Base-by-base conservation (phyloP, 495 filamentous ascomycete species). In the Talaromyces nanjingensis region DNA sequence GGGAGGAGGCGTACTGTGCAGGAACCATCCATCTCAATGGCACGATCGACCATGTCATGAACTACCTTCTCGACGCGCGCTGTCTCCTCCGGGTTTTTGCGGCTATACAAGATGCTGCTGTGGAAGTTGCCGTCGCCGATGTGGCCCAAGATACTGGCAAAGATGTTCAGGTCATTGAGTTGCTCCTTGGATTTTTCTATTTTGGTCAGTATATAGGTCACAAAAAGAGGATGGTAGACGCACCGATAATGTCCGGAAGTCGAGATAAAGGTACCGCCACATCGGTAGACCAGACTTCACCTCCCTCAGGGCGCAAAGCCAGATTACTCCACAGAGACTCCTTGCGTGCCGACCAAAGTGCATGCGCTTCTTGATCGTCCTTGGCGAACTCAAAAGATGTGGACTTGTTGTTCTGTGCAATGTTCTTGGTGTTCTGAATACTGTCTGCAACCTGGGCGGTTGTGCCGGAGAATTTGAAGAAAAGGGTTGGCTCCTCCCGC, bases 81-180 rank as follows among this genome's bases (percentile, higher is more conserved):
- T 34, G 80, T 77, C 74, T 97, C 90, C 3, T 74, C 84, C 11
- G 83, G 83, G 63, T 91, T 79, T 18, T 76, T 79, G 31, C 82
- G 77, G 69, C 93, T 85, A 69, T 94, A 97, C 72, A 97, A 85
- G 69, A 97, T 92, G 72, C 86, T 89, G 68, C 91, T 86, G 71
- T 97, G 92, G 74, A 96, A 96, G 73, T 97, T 97, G 7, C 92
- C 92, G 72, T 96, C 90, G 4, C 91, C 91, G 63, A 96, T 86
- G 66, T 96, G 91, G 12, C 89, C 91, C 0, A 97, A 80, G 25
- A 93, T 91, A 71, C 86, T 90, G 20, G 91, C 91, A 69, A 96
- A 93, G 9, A 96, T 74, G 2, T 91, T 91, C 8, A 93, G 77
- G 7, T 90, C 86, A 68, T 93, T 89, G 78, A 96, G 86, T 72